A percentile compares a stretch with the other conserved stretches of the same genome.
phyloP scores from a whole-genome alignment of 2,329 filamentous ascomycete genomes.

The Fusarium subglutinans region DNA sequence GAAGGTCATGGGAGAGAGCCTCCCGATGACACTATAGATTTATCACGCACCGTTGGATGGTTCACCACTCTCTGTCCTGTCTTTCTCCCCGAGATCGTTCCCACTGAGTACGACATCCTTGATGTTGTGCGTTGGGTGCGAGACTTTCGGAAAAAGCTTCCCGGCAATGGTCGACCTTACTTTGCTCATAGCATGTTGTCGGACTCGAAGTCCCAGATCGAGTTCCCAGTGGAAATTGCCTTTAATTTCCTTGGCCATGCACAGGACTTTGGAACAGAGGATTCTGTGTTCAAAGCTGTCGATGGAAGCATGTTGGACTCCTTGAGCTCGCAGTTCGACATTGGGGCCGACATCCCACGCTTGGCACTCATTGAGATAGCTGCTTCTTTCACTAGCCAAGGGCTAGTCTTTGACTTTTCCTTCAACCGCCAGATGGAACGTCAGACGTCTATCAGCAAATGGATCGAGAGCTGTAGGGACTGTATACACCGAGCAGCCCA shows the following conservation, averaged over 20 bases:
- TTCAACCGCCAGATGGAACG: slow-evolving; percentile 17
- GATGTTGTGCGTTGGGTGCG: slow-evolving; percentile 33
- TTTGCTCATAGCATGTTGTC: slow-evolving; percentile 19
- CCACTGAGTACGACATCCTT: slow-evolving; percentile 5
- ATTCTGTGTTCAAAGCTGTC: slow-evolving; percentile 7
- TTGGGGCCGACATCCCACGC: slow-evolving; percentile 18
- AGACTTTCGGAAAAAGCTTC: slow-evolving; percentile 33
- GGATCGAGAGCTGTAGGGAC: not conserved
- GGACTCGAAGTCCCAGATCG: not conserved
- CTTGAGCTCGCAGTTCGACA: slow-evolving; percentile 8
- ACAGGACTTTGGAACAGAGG: not conserved
- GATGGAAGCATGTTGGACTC: slow-evolving; percentile 1
- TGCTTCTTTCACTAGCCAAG: not conserved
- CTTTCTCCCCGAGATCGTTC: slow-evolving; percentile 25
- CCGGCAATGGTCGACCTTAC: slow-evolving; percentile 35
- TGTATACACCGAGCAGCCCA: not conserved
- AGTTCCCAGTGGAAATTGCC: slow-evolving; percentile 22
- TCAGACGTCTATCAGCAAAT: not conserved
- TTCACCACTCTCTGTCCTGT: slow-evolving; percentile 46
- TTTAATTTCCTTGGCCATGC: slow-evolving; percentile 37
- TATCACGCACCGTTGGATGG: slow-evolving; percentile 50
- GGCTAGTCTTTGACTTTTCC: slow-evolving; percentile 12
- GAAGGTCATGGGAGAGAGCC: slow-evolving; percentile 52
- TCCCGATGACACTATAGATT: slow-evolving; percentile 38
- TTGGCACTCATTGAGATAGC: slow-evolving; percentile 32